These are phyloP conservation scores for Mycena galericulata DNA, from an alignment of 768 basidiomycete genomes.

Conservation along the genomic window DNA sequence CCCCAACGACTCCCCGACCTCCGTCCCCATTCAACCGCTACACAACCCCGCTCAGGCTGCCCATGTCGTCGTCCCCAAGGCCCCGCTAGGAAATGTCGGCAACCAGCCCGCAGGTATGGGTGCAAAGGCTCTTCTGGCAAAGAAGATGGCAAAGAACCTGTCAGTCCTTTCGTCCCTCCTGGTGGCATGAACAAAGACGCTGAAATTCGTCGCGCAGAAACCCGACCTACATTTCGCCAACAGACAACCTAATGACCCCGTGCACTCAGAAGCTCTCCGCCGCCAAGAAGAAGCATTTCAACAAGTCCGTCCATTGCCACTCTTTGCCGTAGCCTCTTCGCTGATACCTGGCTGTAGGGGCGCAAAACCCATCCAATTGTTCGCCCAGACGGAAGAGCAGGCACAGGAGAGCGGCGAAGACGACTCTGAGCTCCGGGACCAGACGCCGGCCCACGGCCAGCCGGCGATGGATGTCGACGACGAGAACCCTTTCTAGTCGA, in stretches of 20 bases:
- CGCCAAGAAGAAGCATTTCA: slow-evolving; percentile 93
- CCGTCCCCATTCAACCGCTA: slow-evolving; percentile 79
- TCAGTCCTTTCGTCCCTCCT: slow-evolving; percentile 54
- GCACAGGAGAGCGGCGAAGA: slow-evolving; percentile 55
- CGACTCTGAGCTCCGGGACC: slow-evolving; percentile 42
- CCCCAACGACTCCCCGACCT: slow-evolving; percentile 74
- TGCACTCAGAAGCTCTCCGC: slow-evolving; percentile 92
- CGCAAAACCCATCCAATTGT: slow-evolving; percentile 72
- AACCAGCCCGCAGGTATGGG: slow-evolving; percentile 81
- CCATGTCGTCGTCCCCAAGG: slow-evolving; percentile 81
- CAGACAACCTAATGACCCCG: slow-evolving; percentile 95
- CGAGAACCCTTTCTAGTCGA: slow-evolving; percentile 77
- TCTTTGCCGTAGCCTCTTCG: slow-evolving; percentile 7
- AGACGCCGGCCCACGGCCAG: slow-evolving; percentile 44
- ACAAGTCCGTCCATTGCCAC: slow-evolving; percentile 68
- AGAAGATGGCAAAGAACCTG: slow-evolving; percentile 92
- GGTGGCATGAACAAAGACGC: slow-evolving; percentile 20
- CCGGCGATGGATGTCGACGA: slow-evolving; percentile 60
- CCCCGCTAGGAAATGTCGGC: slow-evolving; percentile 76
- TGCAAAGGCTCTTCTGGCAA: slow-evolving; percentile 91
- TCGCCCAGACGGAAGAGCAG: slow-evolving; percentile 60
- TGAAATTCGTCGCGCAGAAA: slow-evolving; percentile 65
- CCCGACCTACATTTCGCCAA: slow-evolving; percentile 90
- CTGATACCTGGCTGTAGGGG: slow-evolving; percentile 54
- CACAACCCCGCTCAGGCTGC: slow-evolving; percentile 89